These are phyloP conservation scores for Delitschia confertaspora DNA, from an alignment of 495 filamentous ascomycete genomes.

Conservation along the genomic window DNA sequence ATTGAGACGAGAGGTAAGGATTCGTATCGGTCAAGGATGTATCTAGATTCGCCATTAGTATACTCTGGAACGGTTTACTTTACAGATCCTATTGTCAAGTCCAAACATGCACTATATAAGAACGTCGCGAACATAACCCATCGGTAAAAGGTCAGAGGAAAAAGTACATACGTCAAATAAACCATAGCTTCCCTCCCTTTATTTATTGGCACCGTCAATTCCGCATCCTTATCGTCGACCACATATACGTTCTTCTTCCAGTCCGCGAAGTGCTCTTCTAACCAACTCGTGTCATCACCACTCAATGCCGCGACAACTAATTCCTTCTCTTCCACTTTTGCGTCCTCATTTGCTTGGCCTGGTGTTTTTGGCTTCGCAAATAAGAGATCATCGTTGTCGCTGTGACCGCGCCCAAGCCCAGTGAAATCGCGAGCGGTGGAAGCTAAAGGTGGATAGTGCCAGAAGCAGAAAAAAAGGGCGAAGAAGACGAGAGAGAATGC, in stretches of 20 bases:
- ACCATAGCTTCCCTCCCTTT: slow-evolving; percentile 54
- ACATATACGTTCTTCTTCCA: slow-evolving; percentile 47
- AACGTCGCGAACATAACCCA: too few species aligned
- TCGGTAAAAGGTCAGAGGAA: not conserved
- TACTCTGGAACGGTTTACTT: not conserved
- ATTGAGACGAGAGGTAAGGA: slow-evolving; percentile 49
- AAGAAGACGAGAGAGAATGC: slow-evolving; percentile 1
- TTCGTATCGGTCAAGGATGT: slow-evolving; percentile 59
- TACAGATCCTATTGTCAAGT: too few species aligned
- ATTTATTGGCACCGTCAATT: slow-evolving; percentile 42
- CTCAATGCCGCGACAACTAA: slow-evolving; percentile 24
- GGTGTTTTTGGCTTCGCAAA: slow-evolving; percentile 1
- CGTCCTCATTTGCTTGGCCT: not conserved
- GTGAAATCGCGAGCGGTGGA: not conserved
- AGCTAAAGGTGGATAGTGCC: not conserved
- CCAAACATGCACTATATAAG: too few species aligned
- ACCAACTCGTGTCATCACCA: slow-evolving; percentile 40
- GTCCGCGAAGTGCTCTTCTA: slow-evolving; percentile 42
- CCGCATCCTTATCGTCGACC: slow-evolving; percentile 41
- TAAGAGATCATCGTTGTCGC: not conserved
- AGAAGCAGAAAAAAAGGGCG: not conserved
- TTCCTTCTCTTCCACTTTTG: slow-evolving; percentile 20
- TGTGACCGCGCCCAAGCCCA: too few species aligned
- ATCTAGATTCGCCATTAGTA: slow-evolving; percentile 21
- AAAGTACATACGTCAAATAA: slow-evolving; percentile 39